These are phyloP conservation scores for Ogataea polymorpha DNA, from an alignment of 805 yeast genomes.

Conservation along the genomic window DNA sequence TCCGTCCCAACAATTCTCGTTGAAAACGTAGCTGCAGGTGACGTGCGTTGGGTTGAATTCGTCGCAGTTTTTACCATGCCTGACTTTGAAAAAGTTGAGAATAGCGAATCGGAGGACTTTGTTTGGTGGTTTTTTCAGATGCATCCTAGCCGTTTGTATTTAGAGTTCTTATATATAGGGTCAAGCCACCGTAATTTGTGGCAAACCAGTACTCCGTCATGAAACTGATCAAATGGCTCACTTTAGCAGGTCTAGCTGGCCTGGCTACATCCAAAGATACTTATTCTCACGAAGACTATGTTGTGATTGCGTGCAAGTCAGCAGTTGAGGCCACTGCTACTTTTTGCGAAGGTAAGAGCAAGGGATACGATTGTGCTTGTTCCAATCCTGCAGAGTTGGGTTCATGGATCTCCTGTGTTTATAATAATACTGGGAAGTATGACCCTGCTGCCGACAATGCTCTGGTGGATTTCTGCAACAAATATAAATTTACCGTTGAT, in stretches of 20 bases:
- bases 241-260: neutral
- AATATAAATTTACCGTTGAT: constrained; percentile 31
- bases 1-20: no score
- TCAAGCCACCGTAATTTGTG: neutral
- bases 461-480: constrained; percentile 22
- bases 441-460: constrained; percentile 20
- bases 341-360: constrained; percentile 16
- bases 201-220: neutral
- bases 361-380: constrained; percentile 26
- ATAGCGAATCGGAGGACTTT: neutral
- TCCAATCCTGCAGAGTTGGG: constrained; percentile 27
- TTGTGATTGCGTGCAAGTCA: constrained; percentile 19
- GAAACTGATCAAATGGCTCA: neutral
- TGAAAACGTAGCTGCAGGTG: neutral
- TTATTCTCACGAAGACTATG: constrained; percentile 17
- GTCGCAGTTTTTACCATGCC: neutral
- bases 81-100: neutral
- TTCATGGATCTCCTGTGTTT: constrained; percentile 28
- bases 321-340: constrained; percentile 22
- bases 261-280: neutral
- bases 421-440: constrained; percentile 12
- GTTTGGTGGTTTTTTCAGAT: neutral
- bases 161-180: neutral
- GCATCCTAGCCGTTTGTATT: neutral
- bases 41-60: neutral